Base-by-base conservation (phyloP, 2,329 filamentous ascomycete species). In the Ilyonectria sp. region DNA sequence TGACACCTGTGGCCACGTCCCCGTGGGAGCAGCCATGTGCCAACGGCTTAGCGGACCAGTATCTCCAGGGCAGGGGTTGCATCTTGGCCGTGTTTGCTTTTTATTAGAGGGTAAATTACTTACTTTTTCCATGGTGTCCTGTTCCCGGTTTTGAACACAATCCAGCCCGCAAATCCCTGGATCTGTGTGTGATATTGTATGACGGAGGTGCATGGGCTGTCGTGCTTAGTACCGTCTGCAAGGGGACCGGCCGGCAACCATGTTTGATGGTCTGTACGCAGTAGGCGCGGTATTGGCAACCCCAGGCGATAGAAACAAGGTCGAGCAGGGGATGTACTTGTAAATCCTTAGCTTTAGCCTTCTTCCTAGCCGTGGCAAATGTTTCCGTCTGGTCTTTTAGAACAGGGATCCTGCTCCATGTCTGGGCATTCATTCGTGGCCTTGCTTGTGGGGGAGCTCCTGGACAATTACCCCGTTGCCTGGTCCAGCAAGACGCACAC, bases 361-460 rank as follows among this genome's bases (percentile, higher is more conserved):
- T 49, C 35, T 59, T 43, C 43, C 43, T n/a, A 19, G n/a, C 23
- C 6, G 47, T 29, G 3, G 19, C 21, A 26, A 46, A 46, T 40
- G 55, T 53, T 65, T 60, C 62, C 62, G 43, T 55, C 55, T 54
- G 55, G 62, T 55, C 62, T 54, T 53, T 54, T 46, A 10, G 23
- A 29, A 17, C 61, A 64, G 55, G 61, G 61, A 59, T 64, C 17
- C 47, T 4, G 44, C 37, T 31, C 40, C 37, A 19, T 47, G 54
- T 31, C 50, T 46, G 31, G 47, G 35, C 40, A 58, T 17, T 63
- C 40, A 64, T 64, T 64, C 54, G 54, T 43, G 61, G 61, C 53
- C 44, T 35, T 29, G 43, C 21, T 31, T 55, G 60, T 57, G 60
- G 60, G 44, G 44, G 46, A 56, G 52, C 43, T 46, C 49, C 58